Base-by-base conservation (phyloP, 1,139 yeast genomes). In the Taiozyma sp. region DNA sequence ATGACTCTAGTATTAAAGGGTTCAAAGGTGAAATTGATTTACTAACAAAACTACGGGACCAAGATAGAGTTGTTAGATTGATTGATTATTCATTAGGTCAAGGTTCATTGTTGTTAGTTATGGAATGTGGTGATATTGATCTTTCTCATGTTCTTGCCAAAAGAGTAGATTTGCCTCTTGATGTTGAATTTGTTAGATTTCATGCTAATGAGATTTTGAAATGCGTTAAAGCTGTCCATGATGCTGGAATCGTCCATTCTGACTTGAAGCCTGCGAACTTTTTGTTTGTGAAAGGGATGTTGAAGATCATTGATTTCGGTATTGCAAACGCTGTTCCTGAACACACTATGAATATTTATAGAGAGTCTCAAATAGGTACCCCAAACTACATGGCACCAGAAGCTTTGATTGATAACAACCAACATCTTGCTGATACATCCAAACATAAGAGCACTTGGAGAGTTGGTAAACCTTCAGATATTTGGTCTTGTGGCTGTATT, bases 331-430 rank as follows among this genome's bases (percentile, higher is more conserved):
- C 93, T 0, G 93, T 93, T 2, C 96, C 96, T 1, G 97, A 92
- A 51, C 90, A 90, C 63, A 93, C 99, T 0, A 83, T 88, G 32
- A 93, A 93, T 62, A 81, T 93, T 24, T 93, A 92, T 65, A 78
- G 98, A 52, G 96, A 90, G 55, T 81, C 91, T 8, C 97, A 90
- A 66, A 87, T 91, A 52, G 99, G 99, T 3, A 93, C 99, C 0
- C 97, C 97, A 3, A 90, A 88, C 66, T 93, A 93, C 67, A 93
- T 93, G 99, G 97, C 99, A 0, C 99, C 99, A 0, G 99, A 93
- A 67, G 90, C 98, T 0, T 72, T 92, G 51, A 76, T 86, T 44
- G 96, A 61, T 49, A 66, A 63, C 46, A 65, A 65, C 45, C 61
- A 65, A 22, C 65, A 62, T 42, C 54, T 60, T 19, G 53, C 54